Evolutionary conservation across 2,329 filamentous ascomycete species (phyloP).

Genomic region (Dichotomopilus funicola): DNA sequence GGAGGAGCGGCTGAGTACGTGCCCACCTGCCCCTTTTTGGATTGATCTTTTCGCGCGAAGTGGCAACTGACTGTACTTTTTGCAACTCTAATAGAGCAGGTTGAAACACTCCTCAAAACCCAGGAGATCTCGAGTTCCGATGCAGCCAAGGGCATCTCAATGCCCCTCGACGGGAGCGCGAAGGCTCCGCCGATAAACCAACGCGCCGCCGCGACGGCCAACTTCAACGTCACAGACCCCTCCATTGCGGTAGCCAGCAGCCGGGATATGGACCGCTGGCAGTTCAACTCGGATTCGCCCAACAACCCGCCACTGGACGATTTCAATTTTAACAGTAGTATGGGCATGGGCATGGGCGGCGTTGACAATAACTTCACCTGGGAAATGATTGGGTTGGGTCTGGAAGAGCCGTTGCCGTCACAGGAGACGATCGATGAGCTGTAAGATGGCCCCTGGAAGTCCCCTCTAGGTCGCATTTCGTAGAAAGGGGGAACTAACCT

Average conservation of each 20-base stretch:
- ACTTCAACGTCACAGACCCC: constrained; percentile 40
- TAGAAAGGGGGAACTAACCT: not conserved
- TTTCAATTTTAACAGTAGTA: constrained; percentile 48
- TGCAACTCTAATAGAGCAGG: constrained; percentile 59
- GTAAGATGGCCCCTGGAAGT: constrained; percentile 61
- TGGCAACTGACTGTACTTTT: too few relatives aligned
- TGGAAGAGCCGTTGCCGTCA: constrained; percentile 53
- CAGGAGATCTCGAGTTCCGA: constrained; percentile 51
- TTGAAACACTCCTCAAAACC: constrained; percentile 82
- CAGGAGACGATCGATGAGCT: constrained; percentile 72
- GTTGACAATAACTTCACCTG: constrained; percentile 61
- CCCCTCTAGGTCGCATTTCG: not conserved
- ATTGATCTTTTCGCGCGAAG: constrained; percentile 12
- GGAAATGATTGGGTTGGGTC: constrained; percentile 62
- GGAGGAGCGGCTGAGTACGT: constrained; percentile 83
- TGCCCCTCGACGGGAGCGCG: constrained; percentile 26
- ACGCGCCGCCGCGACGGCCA: constrained; percentile 29
- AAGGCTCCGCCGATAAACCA: constrained; percentile 26
- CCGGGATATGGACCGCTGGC: constrained; percentile 49
- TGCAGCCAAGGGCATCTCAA: constrained; percentile 30
- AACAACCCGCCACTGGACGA: constrained; percentile 43
- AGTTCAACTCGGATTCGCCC: constrained; percentile 49
- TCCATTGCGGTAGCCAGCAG: constrained; percentile 41
- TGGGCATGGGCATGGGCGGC: constrained; percentile 44
- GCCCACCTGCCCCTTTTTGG: not conserved